Percentiles rank a stretch among this genome's conserved stretches.
Conservation (phyloP, 371 early-diverging fungal species). For the Batkoa obscura region DNA sequence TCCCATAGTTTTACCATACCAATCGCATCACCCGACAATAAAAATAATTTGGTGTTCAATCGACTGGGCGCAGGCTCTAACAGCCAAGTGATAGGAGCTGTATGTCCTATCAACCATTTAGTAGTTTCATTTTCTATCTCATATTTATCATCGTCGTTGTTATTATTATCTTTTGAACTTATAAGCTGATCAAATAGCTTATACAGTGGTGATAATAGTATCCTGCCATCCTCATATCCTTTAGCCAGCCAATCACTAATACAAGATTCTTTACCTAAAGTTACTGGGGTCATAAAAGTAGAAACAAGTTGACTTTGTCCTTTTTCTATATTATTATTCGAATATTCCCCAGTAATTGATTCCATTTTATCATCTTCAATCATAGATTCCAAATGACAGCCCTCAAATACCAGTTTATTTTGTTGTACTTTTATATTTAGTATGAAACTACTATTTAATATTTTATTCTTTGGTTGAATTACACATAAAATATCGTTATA, state of each 20-base stretch:
- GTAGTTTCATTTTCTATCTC: neutral
- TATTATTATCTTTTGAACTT: neutral
- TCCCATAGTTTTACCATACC: constrained; percentile 2
- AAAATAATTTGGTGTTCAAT: neutral
- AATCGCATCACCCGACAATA: neutral
- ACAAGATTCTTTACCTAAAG: neutral
- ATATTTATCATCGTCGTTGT: neutral
- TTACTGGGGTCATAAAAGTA: neutral
- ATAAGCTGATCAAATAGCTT: neutral
- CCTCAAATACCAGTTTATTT: too few relatives aligned
- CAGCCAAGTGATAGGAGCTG: neutral
- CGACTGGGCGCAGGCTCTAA: neutral
- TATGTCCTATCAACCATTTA: neutral
- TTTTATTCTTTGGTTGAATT: too few relatives aligned
- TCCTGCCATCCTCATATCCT: neutral
- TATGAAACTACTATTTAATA: too few relatives aligned
- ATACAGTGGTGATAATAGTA: neutral
- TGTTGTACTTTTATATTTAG: too few relatives aligned
- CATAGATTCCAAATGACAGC: too few relatives aligned
- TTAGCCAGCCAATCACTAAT: neutral
- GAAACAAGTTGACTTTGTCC: too few relatives aligned
- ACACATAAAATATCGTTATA: too few relatives aligned
- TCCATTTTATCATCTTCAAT: too few relatives aligned
- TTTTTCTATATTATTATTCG: too few relatives aligned
- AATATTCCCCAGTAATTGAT: too few relatives aligned